A percentile compares a stretch with the other conserved stretches of the same genome.
Conservation (phyloP, 1,139 yeast genomes). For the Pichia sp. region DNA sequence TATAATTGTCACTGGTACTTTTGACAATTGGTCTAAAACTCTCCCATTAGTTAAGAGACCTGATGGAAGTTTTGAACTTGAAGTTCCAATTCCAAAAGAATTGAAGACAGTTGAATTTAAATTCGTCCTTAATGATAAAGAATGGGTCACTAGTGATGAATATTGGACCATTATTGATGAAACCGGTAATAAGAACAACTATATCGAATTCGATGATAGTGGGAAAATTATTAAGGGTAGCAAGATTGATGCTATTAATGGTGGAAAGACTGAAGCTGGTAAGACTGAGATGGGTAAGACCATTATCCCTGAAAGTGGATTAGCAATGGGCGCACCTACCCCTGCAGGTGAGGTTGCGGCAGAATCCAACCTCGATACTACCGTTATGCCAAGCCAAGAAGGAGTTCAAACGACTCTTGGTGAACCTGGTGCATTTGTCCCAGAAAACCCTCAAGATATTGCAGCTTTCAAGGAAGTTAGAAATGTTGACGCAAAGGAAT, state of each 20-base stretch:
- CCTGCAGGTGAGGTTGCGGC: background rate
- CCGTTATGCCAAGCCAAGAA: slow-evolving; percentile 54
- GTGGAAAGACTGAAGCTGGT: slow-evolving; percentile 9
- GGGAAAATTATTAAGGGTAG: slow-evolving; percentile 3
- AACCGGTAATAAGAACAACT: slow-evolving; percentile 57
- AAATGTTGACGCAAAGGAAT: slow-evolving; percentile 39
- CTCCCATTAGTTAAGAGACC: slow-evolving; percentile 52
- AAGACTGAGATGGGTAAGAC: slow-evolving; percentile 23
- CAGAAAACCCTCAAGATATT: slow-evolving; percentile 40
- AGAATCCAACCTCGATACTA: too few species aligned
- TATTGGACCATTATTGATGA: slow-evolving; percentile 42
- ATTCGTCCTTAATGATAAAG: slow-evolving; percentile 62
- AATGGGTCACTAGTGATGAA: slow-evolving; percentile 48
- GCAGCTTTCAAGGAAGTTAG: slow-evolving; percentile 42
- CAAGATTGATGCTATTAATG: slow-evolving; percentile 15
- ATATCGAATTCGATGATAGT: slow-evolving; percentile 34
- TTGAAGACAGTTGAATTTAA: slow-evolving; percentile 45
- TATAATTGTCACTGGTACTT: slow-evolving; percentile 69
- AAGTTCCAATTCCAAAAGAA: slow-evolving; percentile 42
- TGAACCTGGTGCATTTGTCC: slow-evolving; percentile 54
- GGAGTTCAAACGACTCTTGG: slow-evolving; percentile 38
- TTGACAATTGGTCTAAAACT: slow-evolving; percentile 66
- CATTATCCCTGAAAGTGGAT: slow-evolving; percentile 50
- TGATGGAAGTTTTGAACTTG: slow-evolving; percentile 53
- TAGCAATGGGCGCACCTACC: slow-evolving; percentile 1